Evolutionary conservation across 495 filamentous ascomycete species (phyloP), one percentile per base, ranked within the genome.

Genomic region (Penicillium egyptiacum): DNA sequence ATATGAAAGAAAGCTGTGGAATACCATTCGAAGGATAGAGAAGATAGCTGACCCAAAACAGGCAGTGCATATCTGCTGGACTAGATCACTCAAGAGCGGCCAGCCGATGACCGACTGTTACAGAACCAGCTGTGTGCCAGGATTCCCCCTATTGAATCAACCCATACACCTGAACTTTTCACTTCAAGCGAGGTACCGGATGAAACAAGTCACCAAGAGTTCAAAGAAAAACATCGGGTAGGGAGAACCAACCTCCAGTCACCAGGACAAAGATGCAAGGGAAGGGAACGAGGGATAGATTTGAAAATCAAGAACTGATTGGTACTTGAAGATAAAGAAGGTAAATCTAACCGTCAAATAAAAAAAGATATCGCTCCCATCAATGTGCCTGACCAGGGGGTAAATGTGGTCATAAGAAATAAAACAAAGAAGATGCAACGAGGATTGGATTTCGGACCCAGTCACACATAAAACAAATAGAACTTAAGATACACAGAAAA

Each of bases 401-500:
- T 23, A 30, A 49, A 41, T 33, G 23, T 22, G 59, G 42, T 45
- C 49, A 45, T 46, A 25, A 30, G 47, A 53, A 46, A 53, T 41
- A 51, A 58, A 49, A 58, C 64, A 64, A 58, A 53, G 61, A 61
- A 47, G 64, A 66, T 64, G 60, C 65, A 69, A 69, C 68, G 64
- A 62, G 63, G 62, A 65, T 56, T 61, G 66, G 58, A 70, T 59
- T 66, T 60, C 51, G 53, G 46, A 49, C 59, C 57, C 57, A 61
- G 52, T 57, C 65, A 64, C 67, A 67, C 64, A 58, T 70, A 68
- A 53, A 63, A 70, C 66, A 72, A 64, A 53, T 57, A 70, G 58
- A 71, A 70, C 61, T 65, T 74, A 75, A 75, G 74, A 74, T 77
- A 77, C 74, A 77, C 59, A 68, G 47, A 71, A 73, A 70, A 59